Percentiles rank a stretch among this genome's conserved stretches.
These are phyloP conservation scores for Sarcodon aspratus DNA, from an alignment of 768 basidiomycete genomes.

Conservation along the genomic window DNA sequence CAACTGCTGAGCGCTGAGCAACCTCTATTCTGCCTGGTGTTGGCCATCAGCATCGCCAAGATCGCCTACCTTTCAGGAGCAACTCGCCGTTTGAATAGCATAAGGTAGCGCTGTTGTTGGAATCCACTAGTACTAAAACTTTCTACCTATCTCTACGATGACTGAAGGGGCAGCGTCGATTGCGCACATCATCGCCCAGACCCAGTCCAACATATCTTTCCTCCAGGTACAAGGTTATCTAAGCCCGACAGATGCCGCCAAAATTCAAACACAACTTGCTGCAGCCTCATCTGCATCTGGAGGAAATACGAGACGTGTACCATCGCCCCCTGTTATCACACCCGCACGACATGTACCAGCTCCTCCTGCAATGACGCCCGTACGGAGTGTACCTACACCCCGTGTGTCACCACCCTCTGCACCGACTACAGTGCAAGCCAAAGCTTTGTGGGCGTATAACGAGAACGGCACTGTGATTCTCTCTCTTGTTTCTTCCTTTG, in stretches of 20 bases:
- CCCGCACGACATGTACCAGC: neutral
- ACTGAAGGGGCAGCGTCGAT: too few species aligned
- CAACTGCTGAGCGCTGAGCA: too few species aligned
- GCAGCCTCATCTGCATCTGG: constrained; percentile 6
- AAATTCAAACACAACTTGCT: constrained; percentile 27
- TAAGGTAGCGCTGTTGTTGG: too few species aligned
- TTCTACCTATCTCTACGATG: too few species aligned
- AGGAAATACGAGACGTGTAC: neutral
- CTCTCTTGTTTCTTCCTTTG: neutral
- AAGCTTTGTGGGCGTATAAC: constrained; percentile 59
- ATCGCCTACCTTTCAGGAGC: too few species aligned
- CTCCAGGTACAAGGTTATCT: constrained; percentile 32
- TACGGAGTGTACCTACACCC: constrained; percentile 4
- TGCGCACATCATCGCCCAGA: constrained; percentile 35
- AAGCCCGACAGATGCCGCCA: constrained; percentile 23
- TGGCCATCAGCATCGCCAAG: too few species aligned
- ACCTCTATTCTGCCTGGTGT: too few species aligned
- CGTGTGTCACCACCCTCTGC: constrained; percentile 4
- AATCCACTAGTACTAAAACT: too few species aligned
- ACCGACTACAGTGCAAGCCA: constrained; percentile 21
- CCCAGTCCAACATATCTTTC: constrained; percentile 33
- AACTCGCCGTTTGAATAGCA: too few species aligned
- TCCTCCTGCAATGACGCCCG: constrained; percentile 1
- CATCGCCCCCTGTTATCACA: neutral
- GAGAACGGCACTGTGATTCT: constrained; percentile 37